A percentile compares a stretch with the other conserved stretches of the same genome.
Evolutionary conservation across 2,329 filamentous ascomycete genomes (phyloP).

Genomic region (Neobulgaria alba): DNA sequence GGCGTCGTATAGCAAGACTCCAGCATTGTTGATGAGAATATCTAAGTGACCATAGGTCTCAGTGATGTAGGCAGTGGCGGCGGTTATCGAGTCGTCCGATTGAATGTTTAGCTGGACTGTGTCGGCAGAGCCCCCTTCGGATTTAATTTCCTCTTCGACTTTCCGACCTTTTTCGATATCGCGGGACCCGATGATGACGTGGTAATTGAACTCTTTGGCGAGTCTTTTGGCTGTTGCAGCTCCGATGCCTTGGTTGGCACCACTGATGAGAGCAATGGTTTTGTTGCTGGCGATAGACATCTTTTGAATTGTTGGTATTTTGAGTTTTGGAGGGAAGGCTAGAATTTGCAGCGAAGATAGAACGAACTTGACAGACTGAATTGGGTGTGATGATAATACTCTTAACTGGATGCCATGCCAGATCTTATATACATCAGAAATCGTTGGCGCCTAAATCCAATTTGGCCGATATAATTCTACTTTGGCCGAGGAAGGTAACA

Average conservation of each 20-base stretch:
- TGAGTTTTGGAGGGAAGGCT: too few species aligned
- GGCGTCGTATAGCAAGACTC: conserved; percentile 4
- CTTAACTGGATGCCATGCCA: too few species aligned
- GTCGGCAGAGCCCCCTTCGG: conserved; percentile 1
- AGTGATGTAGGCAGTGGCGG: conserved; percentile 4
- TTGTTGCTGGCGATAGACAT: conserved; percentile 4
- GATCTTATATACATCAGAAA: too few species aligned
- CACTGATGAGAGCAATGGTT: conserved; percentile 31
- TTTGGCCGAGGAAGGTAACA: too few species aligned
- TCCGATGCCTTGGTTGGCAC: conserved; percentile 36
- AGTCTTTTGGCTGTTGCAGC: conserved; percentile 33
- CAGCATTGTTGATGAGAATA: conserved; percentile 18
- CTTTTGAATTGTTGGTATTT: conserved; percentile 25
- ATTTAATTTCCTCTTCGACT: conserved; percentile 27
- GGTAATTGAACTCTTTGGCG: conserved; percentile 32
- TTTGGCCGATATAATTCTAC: too few species aligned
- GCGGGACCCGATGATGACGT: conserved; percentile 34
- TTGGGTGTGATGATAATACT: too few species aligned
- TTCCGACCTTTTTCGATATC: conserved; percentile 26
- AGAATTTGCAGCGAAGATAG: too few species aligned
- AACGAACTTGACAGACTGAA: too few species aligned
- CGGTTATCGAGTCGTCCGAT: conserved; percentile 10
- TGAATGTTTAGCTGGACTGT: conserved; percentile 9
- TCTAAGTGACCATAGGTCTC: conserved; percentile 10
- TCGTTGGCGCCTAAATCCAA: too few species aligned